Conservation (phyloP, 192 early-diverging fungal genomes). For the Pilaira anomala region DNA sequence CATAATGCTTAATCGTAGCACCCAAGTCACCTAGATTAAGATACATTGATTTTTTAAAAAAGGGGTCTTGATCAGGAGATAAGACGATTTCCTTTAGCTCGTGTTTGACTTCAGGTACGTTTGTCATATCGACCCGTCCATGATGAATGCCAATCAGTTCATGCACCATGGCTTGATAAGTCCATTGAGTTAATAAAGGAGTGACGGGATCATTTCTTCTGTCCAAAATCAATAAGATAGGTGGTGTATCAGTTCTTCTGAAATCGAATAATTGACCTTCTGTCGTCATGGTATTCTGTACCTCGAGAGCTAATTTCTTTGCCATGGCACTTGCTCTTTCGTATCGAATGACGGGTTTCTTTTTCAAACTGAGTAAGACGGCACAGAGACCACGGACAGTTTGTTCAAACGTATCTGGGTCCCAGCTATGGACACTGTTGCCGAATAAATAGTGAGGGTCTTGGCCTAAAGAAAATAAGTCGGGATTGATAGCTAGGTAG, state of each 20-base stretch:
- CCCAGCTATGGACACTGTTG: constrained; percentile 73
- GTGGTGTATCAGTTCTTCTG: constrained; percentile 74
- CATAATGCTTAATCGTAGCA: constrained; percentile 88
- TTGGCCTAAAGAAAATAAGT: constrained; percentile 80
- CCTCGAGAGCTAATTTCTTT: constrained; percentile 75
- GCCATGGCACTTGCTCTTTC: constrained; percentile 81
- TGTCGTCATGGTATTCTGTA: constrained; percentile 62
- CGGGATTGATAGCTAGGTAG: constrained; percentile 78
- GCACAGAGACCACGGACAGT: constrained; percentile 76
- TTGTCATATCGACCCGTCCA: constrained; percentile 86
- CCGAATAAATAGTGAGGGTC: constrained; percentile 66
- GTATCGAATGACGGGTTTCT: constrained; percentile 90
- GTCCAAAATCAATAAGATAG: constrained; percentile 87
- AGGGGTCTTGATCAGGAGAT: constrained; percentile 85
- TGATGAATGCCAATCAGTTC: constrained; percentile 92
- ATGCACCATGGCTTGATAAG: constrained; percentile 98
- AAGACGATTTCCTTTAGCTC: constrained; percentile 95
- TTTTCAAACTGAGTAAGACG: constrained; percentile 80
- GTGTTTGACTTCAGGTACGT: constrained; percentile 72
- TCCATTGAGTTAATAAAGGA: constrained; percentile 94
- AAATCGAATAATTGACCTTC: constrained; percentile 77
- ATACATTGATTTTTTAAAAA: constrained; percentile 88
- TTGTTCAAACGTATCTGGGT: constrained; percentile 69
- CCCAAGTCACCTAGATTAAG: constrained; percentile 95
- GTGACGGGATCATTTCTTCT: constrained; percentile 95